These are phyloP conservation scores for Sporisorium exsertum DNA, from an alignment of 1,284 basidiomycete genomes.

Conservation along the genomic window DNA sequence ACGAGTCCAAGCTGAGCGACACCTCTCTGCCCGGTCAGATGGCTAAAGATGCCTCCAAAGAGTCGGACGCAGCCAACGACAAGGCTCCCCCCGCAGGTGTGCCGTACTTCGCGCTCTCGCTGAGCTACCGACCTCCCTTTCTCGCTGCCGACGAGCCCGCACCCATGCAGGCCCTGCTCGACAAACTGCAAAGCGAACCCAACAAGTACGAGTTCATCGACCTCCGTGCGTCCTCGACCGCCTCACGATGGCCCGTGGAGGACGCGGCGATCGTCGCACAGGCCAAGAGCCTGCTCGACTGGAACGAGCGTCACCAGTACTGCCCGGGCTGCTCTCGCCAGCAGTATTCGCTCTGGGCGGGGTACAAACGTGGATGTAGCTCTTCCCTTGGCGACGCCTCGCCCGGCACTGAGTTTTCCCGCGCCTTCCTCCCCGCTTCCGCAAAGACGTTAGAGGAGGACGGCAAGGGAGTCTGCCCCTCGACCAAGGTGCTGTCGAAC, in stretches of 20 bases:
- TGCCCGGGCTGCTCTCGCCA: slow-evolving; percentile 87
- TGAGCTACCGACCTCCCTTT: slow-evolving; percentile 49
- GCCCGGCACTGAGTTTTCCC: slow-evolving; percentile 11
- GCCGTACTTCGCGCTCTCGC: slow-evolving; percentile 65
- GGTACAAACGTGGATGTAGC: slow-evolving; percentile 90
- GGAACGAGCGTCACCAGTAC: slow-evolving; percentile 74
- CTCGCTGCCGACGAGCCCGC: background rate
- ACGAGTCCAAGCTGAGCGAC: slow-evolving; percentile 34
- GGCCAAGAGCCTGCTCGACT: slow-evolving; percentile 62
- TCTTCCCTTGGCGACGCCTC: slow-evolving; percentile 53
- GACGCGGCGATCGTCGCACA: slow-evolving; percentile 63
- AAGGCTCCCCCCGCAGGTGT: slow-evolving; percentile 45
- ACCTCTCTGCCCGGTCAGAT: slow-evolving; percentile 46
- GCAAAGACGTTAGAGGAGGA: slow-evolving; percentile 31
- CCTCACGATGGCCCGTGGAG: slow-evolving; percentile 39
- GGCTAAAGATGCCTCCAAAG: slow-evolving; percentile 17
- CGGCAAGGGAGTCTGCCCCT: slow-evolving; percentile 40
- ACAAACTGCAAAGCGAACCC: slow-evolving; percentile 17
- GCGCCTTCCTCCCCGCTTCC: slow-evolving; percentile 14
- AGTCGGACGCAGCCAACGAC: slow-evolving; percentile 10
- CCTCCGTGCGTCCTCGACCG: slow-evolving; percentile 53
- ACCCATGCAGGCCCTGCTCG: slow-evolving; percentile 39
- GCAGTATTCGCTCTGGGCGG: slow-evolving; percentile 90
- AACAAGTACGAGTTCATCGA: slow-evolving; percentile 61
- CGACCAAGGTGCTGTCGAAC: slow-evolving; percentile 53